A percentile compares a stretch with the other conserved stretches of the same genome.
Conservation (phyloP, 2,329 filamentous ascomycete species). For the Alternaria infectoria region DNA sequence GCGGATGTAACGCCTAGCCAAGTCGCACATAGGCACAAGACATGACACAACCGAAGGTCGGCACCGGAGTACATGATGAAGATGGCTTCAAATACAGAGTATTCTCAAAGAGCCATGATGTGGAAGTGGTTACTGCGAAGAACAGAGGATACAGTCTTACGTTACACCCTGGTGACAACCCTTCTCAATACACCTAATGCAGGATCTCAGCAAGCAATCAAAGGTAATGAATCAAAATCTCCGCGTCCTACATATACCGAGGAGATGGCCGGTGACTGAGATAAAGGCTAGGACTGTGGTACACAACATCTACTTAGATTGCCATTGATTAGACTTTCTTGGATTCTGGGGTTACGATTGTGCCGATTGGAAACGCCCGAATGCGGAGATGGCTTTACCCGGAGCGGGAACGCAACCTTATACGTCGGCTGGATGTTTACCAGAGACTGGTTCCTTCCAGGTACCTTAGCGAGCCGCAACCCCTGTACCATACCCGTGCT, state of each 20-base stretch:
- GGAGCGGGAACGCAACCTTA: slow-evolving; percentile 20
- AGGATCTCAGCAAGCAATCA: slow-evolving; percentile 28
- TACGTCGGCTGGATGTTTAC: slow-evolving; percentile 29
- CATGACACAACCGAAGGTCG: slow-evolving; percentile 18
- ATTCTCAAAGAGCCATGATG: slow-evolving; percentile 10
- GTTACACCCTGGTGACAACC: slow-evolving; percentile 19
- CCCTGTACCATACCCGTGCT: slow-evolving; percentile 16
- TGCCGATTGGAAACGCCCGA: slow-evolving; percentile 34
- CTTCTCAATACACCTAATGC: slow-evolving; percentile 17
- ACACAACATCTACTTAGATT: slow-evolving; percentile 40
- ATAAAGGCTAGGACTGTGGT: slow-evolving; percentile 24
- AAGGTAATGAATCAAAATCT: slow-evolving; percentile 31
- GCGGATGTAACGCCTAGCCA: slow-evolving; percentile 23
- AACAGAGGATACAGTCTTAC: slow-evolving; percentile 24
- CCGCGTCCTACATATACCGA: slow-evolving; percentile 23
- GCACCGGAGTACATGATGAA: slow-evolving; percentile 8
- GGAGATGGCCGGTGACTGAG: slow-evolving; percentile 28
- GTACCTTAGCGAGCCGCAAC: slow-evolving; percentile 25
- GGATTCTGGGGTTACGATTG: slow-evolving; percentile 19
- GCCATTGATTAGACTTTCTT: slow-evolving; percentile 36
- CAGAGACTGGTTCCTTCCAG: slow-evolving; percentile 18
- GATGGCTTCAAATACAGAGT: slow-evolving; percentile 16
- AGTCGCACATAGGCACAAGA: slow-evolving; percentile 29
- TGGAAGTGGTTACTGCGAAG: slow-evolving; percentile 14
- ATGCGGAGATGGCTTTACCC: slow-evolving; percentile 28